Evolutionary conservation across 352 stramenopile genomes (phyloP).

Genomic region (Phytopythium litorale): DNA sequence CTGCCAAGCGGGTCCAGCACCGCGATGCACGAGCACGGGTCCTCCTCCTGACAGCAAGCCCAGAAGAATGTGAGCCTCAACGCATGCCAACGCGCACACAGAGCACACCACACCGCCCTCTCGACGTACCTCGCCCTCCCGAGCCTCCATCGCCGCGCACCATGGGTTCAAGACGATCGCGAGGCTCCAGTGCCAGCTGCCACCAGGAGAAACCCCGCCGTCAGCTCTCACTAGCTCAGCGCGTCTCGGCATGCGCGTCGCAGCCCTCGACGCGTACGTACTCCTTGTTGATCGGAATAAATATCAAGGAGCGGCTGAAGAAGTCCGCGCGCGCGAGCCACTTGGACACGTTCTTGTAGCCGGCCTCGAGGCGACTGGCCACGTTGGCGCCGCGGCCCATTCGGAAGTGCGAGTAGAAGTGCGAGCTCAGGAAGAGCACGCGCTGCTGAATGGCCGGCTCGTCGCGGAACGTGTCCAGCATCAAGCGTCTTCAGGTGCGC

Average conservation of each 20-base stretch:
- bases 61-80: neutral
- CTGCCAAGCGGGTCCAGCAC: conserved; percentile 66
- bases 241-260: too few species aligned
- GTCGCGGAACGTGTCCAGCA: conserved; percentile 42
- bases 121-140: conserved; percentile 21
- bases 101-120: neutral
- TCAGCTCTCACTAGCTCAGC: neutral
- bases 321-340: conserved; percentile 65
- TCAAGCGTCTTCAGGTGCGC: conserved; percentile 35
- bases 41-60: conserved; percentile 7
- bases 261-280: conserved; percentile 26
- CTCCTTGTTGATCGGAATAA: conserved; percentile 88
- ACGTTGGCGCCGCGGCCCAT: conserved; percentile 32
- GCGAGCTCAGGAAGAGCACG: conserved; percentile 72
- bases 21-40: conserved; percentile 48
- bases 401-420: conserved; percentile 70
- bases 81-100: neutral
- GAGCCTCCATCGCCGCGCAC: conserved; percentile 26
- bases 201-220: conserved; percentile 3
- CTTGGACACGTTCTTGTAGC: conserved; percentile 76
- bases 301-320: conserved; percentile 72
- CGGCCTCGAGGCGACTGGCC: conserved; percentile 38
- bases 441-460: conserved; percentile 53
- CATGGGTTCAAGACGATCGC: conserved; percentile 72
- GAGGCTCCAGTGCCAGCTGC: conserved; percentile 81